Base-by-base conservation (phyloP, 1,284 basidiomycete species). In the Boletellus dicymbophilus region DNA sequence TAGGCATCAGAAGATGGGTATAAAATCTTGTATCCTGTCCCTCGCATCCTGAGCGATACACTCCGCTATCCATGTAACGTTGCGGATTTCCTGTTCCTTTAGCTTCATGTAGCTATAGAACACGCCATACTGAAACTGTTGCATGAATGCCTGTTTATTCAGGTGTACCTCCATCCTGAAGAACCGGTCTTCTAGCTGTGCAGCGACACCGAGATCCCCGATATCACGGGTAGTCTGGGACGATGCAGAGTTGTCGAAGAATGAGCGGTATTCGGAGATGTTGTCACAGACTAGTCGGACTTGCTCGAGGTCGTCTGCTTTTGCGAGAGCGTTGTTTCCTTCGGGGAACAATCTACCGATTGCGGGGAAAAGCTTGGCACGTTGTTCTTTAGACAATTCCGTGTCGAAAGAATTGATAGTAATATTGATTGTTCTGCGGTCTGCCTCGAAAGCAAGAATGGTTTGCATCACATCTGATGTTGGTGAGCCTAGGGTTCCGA, bases 321-420 rank as follows among this genome's bases (percentile, higher is more conserved):
- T 84, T 2, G 96, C 95, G 28, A 99, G 84, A 27, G 85, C 80
- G 63, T 97, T 96, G 76, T 98, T 98, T 44, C 97, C 97, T 57
- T 90, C 95, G 1, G 97, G 97, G 77, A 88, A 99, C 42, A 99
- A 80, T 50, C 90, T 84, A 12, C 97, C 97, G 51, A 99, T 91
- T 20, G 86, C 81, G 7, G 97, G 97, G 81, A 97, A 99, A 37
- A 99, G 82, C 58, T 88, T 86, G n/a, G 95, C 94, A 30, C 97
- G 90, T 63, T 95, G 89, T 66, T 99, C 96, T 70, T 99, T 99
- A 37, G 88, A 81, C 50, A 99, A 82, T 63, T 93, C 92, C 11
- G 97, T 98, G 57, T 90, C 90, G 70, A 99, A 97, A 22, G 96
- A 98, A 79, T 99, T 99, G 79, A 99, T 93, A 30, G 97, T 98